Evolutionary conservation across 768 basidiomycete species (phyloP).

Genomic region (Collybia sp.): DNA sequence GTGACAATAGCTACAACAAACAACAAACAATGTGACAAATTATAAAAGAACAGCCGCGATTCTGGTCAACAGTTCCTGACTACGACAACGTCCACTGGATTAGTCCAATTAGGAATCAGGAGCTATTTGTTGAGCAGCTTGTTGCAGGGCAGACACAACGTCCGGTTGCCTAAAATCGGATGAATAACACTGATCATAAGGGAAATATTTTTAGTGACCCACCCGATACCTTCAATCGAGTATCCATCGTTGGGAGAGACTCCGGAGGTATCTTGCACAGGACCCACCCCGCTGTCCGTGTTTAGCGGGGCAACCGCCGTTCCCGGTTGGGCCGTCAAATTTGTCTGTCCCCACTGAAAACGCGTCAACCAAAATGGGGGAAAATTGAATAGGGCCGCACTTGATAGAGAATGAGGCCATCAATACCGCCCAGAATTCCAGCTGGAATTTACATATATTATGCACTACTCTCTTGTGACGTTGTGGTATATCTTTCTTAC

Average conservation of each 20-base stretch:
- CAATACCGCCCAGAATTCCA: slow-evolving; percentile 33
- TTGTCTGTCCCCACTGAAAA: slow-evolving; percentile 52
- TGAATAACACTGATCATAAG: no score
- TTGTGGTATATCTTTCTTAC: slow-evolving; percentile 21
- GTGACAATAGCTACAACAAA: no score
- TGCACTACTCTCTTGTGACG: slow-evolving; percentile 1
- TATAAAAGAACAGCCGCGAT: neutral
- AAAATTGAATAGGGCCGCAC: slow-evolving; percentile 12
- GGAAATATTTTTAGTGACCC: slow-evolving; percentile 7
- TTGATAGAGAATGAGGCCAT: slow-evolving; percentile 46
- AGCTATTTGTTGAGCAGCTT: slow-evolving; percentile 29
- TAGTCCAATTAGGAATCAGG: slow-evolving; percentile 9
- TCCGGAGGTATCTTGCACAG: slow-evolving; percentile 32
- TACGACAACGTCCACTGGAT: no score
- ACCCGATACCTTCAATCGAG: slow-evolving; percentile 36
- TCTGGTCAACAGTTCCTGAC: neutral
- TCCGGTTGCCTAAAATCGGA: slow-evolving; percentile 17
- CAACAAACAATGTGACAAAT: neutral
- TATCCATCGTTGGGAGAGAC: slow-evolving; percentile 69
- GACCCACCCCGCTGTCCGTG: slow-evolving; percentile 25
- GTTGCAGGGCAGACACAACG: slow-evolving; percentile 24
- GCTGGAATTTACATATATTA: slow-evolving; percentile 17
- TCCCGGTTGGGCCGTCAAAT: slow-evolving; percentile 41
- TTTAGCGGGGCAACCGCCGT: slow-evolving; percentile 34
- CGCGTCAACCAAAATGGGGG: slow-evolving; percentile 12